These are phyloP conservation scores for Senecio squalidus DNA, from an alignment of 140 eudicot species.

Conservation along the genomic window DNA sequence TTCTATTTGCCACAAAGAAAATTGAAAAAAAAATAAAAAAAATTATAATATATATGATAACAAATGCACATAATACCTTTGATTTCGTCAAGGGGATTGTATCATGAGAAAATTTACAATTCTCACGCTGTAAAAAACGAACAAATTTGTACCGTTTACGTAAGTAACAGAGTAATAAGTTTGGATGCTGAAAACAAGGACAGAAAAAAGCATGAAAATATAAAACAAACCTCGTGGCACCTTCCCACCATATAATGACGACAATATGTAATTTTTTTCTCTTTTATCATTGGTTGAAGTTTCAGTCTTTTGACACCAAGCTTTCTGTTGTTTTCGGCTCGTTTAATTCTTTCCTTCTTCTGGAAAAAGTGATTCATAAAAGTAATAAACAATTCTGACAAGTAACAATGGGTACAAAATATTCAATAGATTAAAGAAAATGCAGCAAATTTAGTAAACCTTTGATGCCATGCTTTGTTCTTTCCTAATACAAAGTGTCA, in stretches of 20 bases:
- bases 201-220: background rate
- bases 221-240: constrained; percentile 69
- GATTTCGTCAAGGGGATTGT: constrained; percentile 82
- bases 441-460: background rate
- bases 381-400: background rate
- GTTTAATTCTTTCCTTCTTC: constrained; percentile 49
- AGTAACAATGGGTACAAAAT: constrained; percentile 1
- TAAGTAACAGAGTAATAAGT: constrained; percentile 10
- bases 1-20: no score
- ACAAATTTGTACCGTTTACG: background rate
- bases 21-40: no score
- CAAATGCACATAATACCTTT: constrained; percentile 42
- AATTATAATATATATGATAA: background rate
- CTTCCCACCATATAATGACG: constrained; percentile 85
- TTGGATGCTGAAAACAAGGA: background rate
- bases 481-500: background rate
- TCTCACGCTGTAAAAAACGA: constrained; percentile 62
- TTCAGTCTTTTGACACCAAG: constrained; percentile 65
- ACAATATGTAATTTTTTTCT: constrained; percentile 47
- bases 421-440: background rate
- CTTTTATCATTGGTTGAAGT: constrained; percentile 56
- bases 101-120: constrained; percentile 91
- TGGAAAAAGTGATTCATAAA: constrained; percentile 27
- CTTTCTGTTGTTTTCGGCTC: constrained; percentile 59
- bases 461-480: constrained; percentile 1